phyloP scores from a whole-genome alignment of 257 asterid species.

The Ophiorrhiza pumila region DNA sequence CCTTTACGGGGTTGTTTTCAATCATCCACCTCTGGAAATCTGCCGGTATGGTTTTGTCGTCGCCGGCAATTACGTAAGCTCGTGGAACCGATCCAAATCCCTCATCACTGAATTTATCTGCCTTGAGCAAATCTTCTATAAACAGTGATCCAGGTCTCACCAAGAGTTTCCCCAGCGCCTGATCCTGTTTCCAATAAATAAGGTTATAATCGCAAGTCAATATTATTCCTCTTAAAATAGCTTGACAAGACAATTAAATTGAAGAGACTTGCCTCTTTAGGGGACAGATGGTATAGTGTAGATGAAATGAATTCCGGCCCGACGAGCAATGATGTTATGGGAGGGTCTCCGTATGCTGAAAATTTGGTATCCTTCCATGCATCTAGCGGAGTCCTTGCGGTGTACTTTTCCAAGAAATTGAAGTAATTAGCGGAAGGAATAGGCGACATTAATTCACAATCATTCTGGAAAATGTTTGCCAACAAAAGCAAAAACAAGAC shows the following conservation, averaged over 20 bases:
- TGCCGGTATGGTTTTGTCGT: conserved; percentile 45
- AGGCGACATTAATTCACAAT: neutral
- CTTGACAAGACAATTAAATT: neutral
- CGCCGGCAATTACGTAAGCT: conserved; percentile 42
- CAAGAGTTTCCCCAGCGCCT: conserved; percentile 40
- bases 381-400: conserved; percentile 41
- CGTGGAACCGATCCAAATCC: conserved; percentile 52
- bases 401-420: conserved; percentile 30
- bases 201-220: too few relatives aligned
- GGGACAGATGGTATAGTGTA: conserved; percentile 49
- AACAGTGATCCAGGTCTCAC: conserved; percentile 58
- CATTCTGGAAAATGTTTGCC: too few relatives aligned
- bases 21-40: conserved; percentile 54
- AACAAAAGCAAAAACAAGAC: too few relatives aligned
- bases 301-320: conserved; percentile 60
- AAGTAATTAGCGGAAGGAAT: neutral
- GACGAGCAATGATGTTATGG: conserved; percentile 39
- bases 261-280: conserved; percentile 34
- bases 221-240: too few relatives aligned
- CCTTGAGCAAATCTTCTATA: conserved; percentile 43
- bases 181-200: conserved; percentile 32
- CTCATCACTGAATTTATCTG: conserved; percentile 40
- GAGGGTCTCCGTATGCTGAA: conserved; percentile 44
- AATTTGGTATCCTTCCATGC: conserved; percentile 58
- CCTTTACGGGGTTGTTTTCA: conserved; percentile 47